phyloP scores from a whole-genome alignment of 495 filamentous ascomycete genomes.

The Aspergillus hancockii region DNA sequence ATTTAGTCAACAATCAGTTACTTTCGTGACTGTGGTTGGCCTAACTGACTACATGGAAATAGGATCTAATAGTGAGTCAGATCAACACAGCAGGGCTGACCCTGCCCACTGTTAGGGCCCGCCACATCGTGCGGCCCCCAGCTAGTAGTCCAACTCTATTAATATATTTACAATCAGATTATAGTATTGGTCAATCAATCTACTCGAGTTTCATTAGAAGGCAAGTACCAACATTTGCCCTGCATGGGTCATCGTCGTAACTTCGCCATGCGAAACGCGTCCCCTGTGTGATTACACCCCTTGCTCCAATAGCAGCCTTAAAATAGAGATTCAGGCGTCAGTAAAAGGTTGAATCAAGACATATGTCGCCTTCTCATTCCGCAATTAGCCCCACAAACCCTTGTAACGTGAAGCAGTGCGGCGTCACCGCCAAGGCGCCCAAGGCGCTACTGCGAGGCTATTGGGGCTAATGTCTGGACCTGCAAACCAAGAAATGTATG shows the following conservation, averaged over 20 bases:
- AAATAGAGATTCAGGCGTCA: neutral
- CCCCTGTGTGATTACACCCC: neutral
- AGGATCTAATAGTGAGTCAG: neutral
- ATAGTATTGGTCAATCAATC: neutral
- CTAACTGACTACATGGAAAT: neutral
- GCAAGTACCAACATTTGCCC: neutral
- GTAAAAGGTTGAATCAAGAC: neutral
- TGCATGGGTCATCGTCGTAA: neutral
- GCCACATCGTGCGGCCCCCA: neutral
- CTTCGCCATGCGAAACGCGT: neutral
- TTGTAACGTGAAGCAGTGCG: neutral
- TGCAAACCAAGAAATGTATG: neutral
- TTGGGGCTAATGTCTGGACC: slow-evolving; percentile 8
- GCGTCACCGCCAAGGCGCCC: slow-evolving; percentile 1
- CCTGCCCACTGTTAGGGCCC: neutral
- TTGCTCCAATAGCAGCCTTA: neutral
- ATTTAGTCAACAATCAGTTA: neutral
- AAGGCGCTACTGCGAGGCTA: slow-evolving; percentile 8
- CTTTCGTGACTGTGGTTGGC: too few relatives aligned
- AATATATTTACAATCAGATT: neutral
- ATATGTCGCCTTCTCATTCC: neutral
- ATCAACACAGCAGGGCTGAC: neutral
- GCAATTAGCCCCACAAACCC: neutral
- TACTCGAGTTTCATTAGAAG: neutral
- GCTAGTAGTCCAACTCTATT: neutral